Conservation (phyloP, 768 basidiomycete species). For the Amanita polypyramis region DNA sequence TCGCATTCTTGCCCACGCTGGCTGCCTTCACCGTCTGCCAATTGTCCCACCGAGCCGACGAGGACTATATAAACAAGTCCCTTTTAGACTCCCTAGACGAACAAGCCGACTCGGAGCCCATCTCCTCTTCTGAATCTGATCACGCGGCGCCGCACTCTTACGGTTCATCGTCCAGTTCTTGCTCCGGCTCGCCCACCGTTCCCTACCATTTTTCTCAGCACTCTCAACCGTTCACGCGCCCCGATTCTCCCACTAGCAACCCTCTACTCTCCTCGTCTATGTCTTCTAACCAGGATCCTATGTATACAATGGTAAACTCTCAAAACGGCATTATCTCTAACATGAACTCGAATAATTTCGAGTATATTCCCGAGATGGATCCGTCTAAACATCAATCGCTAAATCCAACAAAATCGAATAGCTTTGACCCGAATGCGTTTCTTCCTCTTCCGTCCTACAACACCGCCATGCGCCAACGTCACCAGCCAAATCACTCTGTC, state of each 20-base stretch:
- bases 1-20: slow-evolving; percentile 33
- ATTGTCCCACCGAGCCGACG: slow-evolving; percentile 39
- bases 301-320: slow-evolving; percentile 22
- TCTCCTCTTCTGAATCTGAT: slow-evolving; percentile 42
- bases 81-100: slow-evolving; percentile 76
- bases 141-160: slow-evolving; percentile 34
- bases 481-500: slow-evolving; percentile 24
- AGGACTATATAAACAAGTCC: slow-evolving; percentile 82
- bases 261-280: slow-evolving; percentile 20
- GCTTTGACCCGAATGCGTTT: slow-evolving; percentile 20
- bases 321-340: slow-evolving; percentile 25
- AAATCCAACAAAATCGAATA: slow-evolving; percentile 24
- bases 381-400: slow-evolving; percentile 23
- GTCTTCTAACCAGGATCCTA: slow-evolving; percentile 15
- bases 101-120: slow-evolving; percentile 72
- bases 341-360: slow-evolving; percentile 25
- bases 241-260: slow-evolving; percentile 37
- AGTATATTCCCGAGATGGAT: slow-evolving; percentile 26
- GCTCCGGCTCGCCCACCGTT: slow-evolving; percentile 45
- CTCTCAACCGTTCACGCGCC: slow-evolving; percentile 26
- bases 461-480: slow-evolving; percentile 32
- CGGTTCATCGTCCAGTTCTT: slow-evolving; percentile 41
- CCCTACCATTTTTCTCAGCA: slow-evolving; percentile 44
- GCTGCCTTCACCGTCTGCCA: slow-evolving; percentile 34
- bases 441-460: slow-evolving; percentile 29